These are phyloP conservation scores for Debaryomyces subglobosus DNA, from an alignment of 1,139 yeast genomes.

Conservation along the genomic window DNA sequence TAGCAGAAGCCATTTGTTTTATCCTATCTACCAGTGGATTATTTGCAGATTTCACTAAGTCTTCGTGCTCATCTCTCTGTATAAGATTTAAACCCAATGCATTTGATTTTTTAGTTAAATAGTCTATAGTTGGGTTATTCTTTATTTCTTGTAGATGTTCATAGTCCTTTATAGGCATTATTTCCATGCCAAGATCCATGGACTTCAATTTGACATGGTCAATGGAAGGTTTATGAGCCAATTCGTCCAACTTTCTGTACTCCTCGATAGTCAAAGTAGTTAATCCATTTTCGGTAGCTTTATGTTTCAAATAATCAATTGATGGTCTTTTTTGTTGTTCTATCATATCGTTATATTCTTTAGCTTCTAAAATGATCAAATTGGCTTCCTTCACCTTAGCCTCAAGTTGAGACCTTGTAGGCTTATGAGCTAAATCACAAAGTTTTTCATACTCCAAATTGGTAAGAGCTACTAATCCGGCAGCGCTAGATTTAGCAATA, in stretches of 20 bases:
- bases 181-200: background rate
- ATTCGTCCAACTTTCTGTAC: background rate
- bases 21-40: slow-evolving; percentile 29
- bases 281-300: slow-evolving; percentile 6
- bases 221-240: slow-evolving; percentile 16
- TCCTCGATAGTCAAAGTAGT: background rate
- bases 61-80: slow-evolving; percentile 17
- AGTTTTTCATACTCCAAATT: slow-evolving; percentile 20
- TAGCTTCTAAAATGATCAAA: slow-evolving; percentile 18
- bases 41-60: slow-evolving; percentile 21
- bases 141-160: slow-evolving; percentile 11
- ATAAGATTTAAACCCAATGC: slow-evolving; percentile 20
- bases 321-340: background rate
- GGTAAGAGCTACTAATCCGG: slow-evolving; percentile 16
- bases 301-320: background rate
- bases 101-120: slow-evolving; percentile 18
- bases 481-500: slow-evolving; percentile 14
- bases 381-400: slow-evolving; percentile 11
- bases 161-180: background rate
- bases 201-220: slow-evolving; percentile 2
- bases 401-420: slow-evolving; percentile 20
- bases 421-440: slow-evolving; percentile 26
- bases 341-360: slow-evolving; percentile 16
- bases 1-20: slow-evolving; percentile 16
- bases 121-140: slow-evolving; percentile 13